A percentile compares a stretch with the other conserved stretches of the same genome.
These are phyloP conservation scores for Solanum habrochaites DNA, from an alignment of 257 asterid species.

Conservation along the genomic window DNA sequence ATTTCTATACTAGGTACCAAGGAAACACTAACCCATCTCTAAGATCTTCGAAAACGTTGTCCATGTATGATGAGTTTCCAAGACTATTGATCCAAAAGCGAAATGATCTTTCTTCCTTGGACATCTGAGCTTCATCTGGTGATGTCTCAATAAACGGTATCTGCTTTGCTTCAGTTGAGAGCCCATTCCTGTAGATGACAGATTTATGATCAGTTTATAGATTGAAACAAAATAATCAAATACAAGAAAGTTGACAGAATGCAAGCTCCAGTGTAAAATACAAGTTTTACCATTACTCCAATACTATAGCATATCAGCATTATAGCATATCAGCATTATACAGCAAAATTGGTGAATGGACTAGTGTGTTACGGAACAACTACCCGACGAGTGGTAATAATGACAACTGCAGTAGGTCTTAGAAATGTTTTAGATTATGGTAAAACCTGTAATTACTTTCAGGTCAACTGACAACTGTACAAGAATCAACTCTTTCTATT, in stretches of 20 bases:
- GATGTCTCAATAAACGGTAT: conserved; percentile 59
- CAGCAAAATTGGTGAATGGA: not conserved
- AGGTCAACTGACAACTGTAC: not conserved
- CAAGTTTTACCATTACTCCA: not conserved
- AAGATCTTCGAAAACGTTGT: conserved; percentile 78
- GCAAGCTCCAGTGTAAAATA: not conserved
- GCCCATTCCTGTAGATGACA: conserved; percentile 54
- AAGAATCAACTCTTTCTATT: not conserved
- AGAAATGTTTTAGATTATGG: not conserved
- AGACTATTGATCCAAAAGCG: conserved; percentile 94
- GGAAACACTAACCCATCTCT: conserved; percentile 46
- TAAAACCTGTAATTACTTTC: not conserved
- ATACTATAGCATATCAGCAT: not conserved
- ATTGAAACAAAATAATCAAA: not conserved
- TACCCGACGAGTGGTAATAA: not conserved
- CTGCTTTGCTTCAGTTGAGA: conserved; percentile 45
- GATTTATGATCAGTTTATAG: not conserved
- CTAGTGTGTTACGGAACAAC: not conserved
- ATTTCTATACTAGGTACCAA: not conserved
- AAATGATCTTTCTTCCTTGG: conserved; percentile 93
- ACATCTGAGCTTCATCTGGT: conserved; percentile 81
- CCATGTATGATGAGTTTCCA: conserved; percentile 58
- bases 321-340: not conserved
- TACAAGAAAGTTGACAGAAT: not conserved
- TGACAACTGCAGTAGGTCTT: not conserved